Conservation (phyloP, 1,284 basidiomycete genomes). For the Papiliotrema flavescens region DNA sequence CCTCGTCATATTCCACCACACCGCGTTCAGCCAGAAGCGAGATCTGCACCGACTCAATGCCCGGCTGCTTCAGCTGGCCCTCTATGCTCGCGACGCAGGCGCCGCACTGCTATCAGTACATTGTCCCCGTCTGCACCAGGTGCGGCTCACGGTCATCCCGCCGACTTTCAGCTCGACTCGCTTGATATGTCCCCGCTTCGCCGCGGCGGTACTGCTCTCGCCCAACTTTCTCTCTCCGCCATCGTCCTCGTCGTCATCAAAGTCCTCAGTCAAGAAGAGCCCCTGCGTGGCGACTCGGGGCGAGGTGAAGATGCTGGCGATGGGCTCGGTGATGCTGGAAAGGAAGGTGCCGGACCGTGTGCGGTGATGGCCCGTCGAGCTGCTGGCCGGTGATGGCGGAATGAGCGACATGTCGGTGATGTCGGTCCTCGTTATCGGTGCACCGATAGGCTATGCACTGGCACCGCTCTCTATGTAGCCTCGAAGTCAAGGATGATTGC, state of each 20-base stretch:
- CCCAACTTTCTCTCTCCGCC: constrained; percentile 3
- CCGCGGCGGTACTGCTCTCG: constrained; percentile 5
- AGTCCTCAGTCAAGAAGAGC: not conserved
- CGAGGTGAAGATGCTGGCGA: constrained; percentile 6
- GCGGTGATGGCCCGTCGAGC: not conserved
- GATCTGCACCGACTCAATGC: constrained; percentile 84
- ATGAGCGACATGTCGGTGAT: too few species aligned
- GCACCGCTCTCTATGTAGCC: too few species aligned
- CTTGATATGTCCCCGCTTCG: constrained; percentile 5
- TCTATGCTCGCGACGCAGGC: constrained; percentile 72
- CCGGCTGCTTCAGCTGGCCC: constrained; percentile 78
- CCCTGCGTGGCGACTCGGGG: constrained; percentile 3
- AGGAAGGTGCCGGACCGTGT: not conserved
- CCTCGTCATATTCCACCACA: constrained; percentile 80
- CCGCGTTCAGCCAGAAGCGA: constrained; percentile 92
- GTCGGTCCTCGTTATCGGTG: too few species aligned
- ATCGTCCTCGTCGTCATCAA: not conserved
- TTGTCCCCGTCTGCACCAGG: not conserved
- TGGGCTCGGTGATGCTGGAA: not conserved
- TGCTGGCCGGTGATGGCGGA: too few species aligned
- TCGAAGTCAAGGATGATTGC: too few species aligned
- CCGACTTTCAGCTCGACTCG: constrained; percentile 48
- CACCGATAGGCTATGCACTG: too few species aligned
- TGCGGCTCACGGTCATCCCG: constrained; percentile 41
- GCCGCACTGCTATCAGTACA: constrained; percentile 39